A percentile compares a stretch with the other conserved stretches of the same genome.
These are phyloP conservation scores for Lotus japonicus DNA, from an alignment of 306 rosid genomes.

Conservation along the genomic window DNA sequence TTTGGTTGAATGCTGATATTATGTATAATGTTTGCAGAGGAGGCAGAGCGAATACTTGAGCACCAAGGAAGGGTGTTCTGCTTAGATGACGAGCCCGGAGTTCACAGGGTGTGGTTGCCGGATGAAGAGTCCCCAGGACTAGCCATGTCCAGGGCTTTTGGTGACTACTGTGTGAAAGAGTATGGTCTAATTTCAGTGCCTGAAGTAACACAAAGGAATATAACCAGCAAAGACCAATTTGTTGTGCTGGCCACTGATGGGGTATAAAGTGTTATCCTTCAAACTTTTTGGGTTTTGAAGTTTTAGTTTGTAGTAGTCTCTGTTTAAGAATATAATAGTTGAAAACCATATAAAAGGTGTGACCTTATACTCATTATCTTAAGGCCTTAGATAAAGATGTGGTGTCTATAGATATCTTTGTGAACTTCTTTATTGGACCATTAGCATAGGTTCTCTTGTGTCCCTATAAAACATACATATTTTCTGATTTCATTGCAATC, in stretches of 20 bases:
- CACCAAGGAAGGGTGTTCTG: constrained; percentile 71
- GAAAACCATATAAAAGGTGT: no score
- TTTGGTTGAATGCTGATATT: no score
- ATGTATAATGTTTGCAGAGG: constrained; percentile 44
- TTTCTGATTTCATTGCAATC: no score
- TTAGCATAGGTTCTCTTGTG: no score
- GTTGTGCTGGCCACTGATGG: constrained; percentile 89
- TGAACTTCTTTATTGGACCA: no score
- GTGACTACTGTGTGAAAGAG: constrained; percentile 67
- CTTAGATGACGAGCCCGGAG: constrained; percentile 71
- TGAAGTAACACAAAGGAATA: constrained; percentile 61
- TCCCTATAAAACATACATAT: no score
- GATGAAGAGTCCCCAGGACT: constrained; percentile 61
- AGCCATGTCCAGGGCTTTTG: constrained; percentile 87
- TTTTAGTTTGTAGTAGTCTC: no score
- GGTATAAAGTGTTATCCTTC: constrained; percentile 26
- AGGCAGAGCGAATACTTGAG: constrained; percentile 64
- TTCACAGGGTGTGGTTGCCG: constrained; percentile 73
- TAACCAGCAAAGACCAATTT: constrained; percentile 61
- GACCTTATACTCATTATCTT: no score
- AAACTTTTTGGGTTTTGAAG: not conserved
- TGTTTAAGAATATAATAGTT: no score
- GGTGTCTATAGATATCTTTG: no score
- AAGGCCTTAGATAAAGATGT: no score
- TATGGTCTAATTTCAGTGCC: constrained; percentile 80